Evolutionary conservation across 2,329 filamentous ascomycete species (phyloP), one percentile per base, ranked within the genome.

Genomic region (Fusarium marasasianum): DNA sequence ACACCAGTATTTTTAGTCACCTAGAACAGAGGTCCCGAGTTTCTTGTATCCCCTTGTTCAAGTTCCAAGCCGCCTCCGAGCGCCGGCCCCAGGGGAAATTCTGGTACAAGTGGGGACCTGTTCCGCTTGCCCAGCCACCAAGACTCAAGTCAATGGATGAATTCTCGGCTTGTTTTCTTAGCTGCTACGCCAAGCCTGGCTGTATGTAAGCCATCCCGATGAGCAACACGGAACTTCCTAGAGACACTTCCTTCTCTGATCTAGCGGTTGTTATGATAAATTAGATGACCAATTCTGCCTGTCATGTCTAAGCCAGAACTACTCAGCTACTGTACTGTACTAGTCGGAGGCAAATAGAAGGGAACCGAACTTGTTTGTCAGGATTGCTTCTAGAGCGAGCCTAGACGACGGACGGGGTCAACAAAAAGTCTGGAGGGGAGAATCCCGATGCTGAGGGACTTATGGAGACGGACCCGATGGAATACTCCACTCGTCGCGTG

Each of bases 401-500:
- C 65, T 58, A 70, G 66, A 40, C 35, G 58, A 55, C 20, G 26
- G 51, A 54, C 51, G 20, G 20, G 24, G 35, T 29, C 51, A 55
- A 55, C 51, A 43, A 55, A 43, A 61, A 54, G 44, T 60, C 45
- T 47, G 44, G 48, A 72, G 45, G 63, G 26, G 56, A 67, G 56
- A 67, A 61, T 51, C 63, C 71, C 67, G 71, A 74, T 74, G 58
- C 55, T 72, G 71, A 69, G 71, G 71, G 66, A 74, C 61, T 70
- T 63, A 72, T 70, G 73, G 74, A 61, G 66, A 72, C 63, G 35
- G 59, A 73, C 31, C 64, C 63, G 70, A 63, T 66, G 63, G 43
- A 35, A 66, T 51, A 57, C 60, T 75, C 76, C 76, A 77, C 76
- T 59, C 61, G 44, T 77, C 73, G 76, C 73, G 76, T 78, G 76